These are phyloP conservation scores for Penicillium silybi DNA, from an alignment of 495 filamentous ascomycete species.

Conservation along the genomic window DNA sequence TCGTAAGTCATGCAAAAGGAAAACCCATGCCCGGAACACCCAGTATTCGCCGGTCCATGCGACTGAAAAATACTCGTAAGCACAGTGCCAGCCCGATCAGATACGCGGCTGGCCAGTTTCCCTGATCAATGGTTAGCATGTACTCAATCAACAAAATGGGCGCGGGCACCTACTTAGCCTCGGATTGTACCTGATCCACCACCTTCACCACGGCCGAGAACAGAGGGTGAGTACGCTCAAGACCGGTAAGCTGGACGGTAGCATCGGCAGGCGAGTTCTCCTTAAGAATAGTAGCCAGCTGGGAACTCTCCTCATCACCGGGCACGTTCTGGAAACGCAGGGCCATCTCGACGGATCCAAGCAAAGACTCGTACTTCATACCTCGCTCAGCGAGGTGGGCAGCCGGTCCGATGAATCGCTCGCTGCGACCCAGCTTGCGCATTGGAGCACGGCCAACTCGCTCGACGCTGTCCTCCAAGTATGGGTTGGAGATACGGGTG, in stretches of 20 bases:
- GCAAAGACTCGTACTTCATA: constrained; percentile 61
- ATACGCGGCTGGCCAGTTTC: constrained; percentile 29
- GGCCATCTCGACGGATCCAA: constrained; percentile 78
- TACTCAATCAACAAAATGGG: not conserved
- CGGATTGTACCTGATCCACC: constrained; percentile 72
- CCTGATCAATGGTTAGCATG: constrained; percentile 9
- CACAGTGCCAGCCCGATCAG: constrained; percentile 2
- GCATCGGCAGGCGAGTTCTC: constrained; percentile 60
- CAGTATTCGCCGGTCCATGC: constrained; percentile 35
- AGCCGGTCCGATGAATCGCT: constrained; percentile 92
- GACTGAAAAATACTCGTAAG: constrained; percentile 10
- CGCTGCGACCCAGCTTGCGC: constrained; percentile 85
- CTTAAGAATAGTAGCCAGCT: constrained; percentile 79
- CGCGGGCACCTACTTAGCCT: constrained; percentile 33
- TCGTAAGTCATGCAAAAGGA: constrained; percentile 12
- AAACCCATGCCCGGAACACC: constrained; percentile 7
- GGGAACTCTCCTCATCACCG: constrained; percentile 78
- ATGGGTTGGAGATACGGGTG: constrained; percentile 88
- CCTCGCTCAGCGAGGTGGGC: constrained; percentile 76
- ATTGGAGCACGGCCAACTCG: constrained; percentile 94
- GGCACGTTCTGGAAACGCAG: constrained; percentile 90
- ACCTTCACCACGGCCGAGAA: constrained; percentile 66
- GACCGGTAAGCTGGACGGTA: constrained; percentile 69
- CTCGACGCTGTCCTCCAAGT: constrained; percentile 87
- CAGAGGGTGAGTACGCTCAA: constrained; percentile 67